Evolutionary conservation across 345 rosid species (phyloP), one percentile per base, ranked within the genome.

Genomic region (Populus nigra): DNA sequence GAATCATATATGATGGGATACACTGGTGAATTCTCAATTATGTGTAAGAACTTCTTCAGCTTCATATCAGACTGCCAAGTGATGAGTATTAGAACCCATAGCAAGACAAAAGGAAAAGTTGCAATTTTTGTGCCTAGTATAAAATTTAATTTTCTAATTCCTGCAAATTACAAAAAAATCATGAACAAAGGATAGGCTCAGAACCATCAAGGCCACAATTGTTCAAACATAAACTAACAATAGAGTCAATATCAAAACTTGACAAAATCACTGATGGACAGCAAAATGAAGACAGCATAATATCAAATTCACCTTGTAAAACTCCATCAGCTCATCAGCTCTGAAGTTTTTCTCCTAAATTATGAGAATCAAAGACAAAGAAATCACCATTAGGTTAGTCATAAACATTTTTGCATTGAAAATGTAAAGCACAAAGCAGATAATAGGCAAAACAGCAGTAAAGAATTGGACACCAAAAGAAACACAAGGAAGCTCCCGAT

Each of bases 21-120:
- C 74, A 96, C 91, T 0, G 91, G 89, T n/a, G 98, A 93, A 69
- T 77, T 81, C 90, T 96, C 94, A 71, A 96, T 91, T 77, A 96
- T 92, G 83, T 96, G 94, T 88, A 96, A 85, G 87, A 83, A 93
- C 70, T 92, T 93, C 84, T 92, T 96, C 89, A 96, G 84, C 87
- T 96, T 93, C 90, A 88, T 47, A 88, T 96, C 98, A 78, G 96
- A 85, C 94, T 93, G 94, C 80, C 75, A 80, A 76, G 73, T 22
- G 11, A 39, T 59, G 38, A 65, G 65, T 62, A 16, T 78, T 45
- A 65, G 57, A 82, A 75, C 23, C 10, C n/a, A 74, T 39, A 69
- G 23, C 23, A 53, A 53, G 59, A 53, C 59, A 53, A 53, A 53
- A 20, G 59, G 59, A 22, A 53, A 5, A 20, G 20, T 53, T 7